These are phyloP conservation scores for Lecanicillium sp. DNA, from an alignment of 2,329 filamentous ascomycete genomes.

Conservation along the genomic window DNA sequence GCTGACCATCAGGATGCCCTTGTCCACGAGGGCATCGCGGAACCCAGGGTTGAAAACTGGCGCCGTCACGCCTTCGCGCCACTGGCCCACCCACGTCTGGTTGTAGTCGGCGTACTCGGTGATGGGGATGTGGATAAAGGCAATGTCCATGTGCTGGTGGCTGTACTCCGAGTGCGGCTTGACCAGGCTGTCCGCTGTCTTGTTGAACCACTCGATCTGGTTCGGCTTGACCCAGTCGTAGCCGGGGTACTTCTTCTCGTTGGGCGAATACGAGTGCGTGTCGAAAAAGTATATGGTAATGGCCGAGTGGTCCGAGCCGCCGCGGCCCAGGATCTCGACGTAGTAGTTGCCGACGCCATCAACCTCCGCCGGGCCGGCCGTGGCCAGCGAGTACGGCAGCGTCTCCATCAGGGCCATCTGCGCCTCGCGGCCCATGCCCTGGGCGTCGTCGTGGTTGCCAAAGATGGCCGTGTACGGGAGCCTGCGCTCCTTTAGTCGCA, in stretches of 20 bases:
- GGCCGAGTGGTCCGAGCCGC: conserved; percentile 76
- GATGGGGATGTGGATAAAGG: conserved; percentile 95
- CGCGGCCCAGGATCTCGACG: conserved; percentile 79
- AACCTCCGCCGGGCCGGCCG: conserved; percentile 72
- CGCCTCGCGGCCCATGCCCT: conserved; percentile 64
- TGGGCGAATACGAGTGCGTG: conserved; percentile 84
- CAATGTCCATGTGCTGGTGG: conserved; percentile 88
- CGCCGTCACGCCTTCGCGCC: conserved; percentile 79
- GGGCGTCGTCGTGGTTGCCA: conserved; percentile 96
- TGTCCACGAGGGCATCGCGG: conserved; percentile 77
- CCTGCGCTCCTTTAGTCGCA: conserved; percentile 75
- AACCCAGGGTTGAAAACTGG: conserved; percentile 90
- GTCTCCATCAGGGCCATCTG: conserved; percentile 84
- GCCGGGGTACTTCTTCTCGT: conserved; percentile 80
- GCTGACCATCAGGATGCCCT: conserved; percentile 80
- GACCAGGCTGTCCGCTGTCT: conserved; percentile 67
- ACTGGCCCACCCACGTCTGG: conserved; percentile 59
- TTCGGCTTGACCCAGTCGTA: conserved; percentile 96
- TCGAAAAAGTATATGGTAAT: conserved; percentile 93
- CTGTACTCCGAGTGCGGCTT: conserved; percentile 77
- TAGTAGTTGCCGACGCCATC: conserved; percentile 94
- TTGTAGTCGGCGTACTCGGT: conserved; percentile 71
- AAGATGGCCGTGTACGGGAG: conserved; percentile 94
- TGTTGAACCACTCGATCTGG: conserved; percentile 92
- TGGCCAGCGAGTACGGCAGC: conserved; percentile 84